phyloP scores from a whole-genome alignment of 768 basidiomycete species.

The Suillus luteus region DNA sequence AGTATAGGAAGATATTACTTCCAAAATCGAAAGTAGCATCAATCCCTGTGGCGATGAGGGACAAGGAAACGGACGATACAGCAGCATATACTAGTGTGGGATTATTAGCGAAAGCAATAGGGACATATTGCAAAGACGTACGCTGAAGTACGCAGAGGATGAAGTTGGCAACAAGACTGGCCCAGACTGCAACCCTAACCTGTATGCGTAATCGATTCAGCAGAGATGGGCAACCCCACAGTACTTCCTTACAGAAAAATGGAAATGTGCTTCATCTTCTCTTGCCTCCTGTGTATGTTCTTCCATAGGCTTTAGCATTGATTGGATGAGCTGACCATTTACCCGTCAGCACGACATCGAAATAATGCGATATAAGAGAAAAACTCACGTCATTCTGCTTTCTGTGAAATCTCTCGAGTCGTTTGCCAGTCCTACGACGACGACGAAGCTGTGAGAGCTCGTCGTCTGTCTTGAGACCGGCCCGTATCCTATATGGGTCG shows the following conservation, averaged over 20 bases:
- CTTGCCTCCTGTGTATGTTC: conserved; percentile 84
- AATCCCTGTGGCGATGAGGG: conserved; percentile 86
- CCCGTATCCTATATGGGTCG: conserved; percentile 72
- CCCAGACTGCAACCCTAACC: conserved; percentile 88
- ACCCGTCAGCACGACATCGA: conserved; percentile 9
- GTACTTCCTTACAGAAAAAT: conserved; percentile 56
- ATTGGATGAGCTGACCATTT: conserved; percentile 67
- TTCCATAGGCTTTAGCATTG: conserved; percentile 89
- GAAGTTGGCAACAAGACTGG: conserved; percentile 79
- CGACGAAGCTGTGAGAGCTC: conserved; percentile 64
- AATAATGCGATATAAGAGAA: conserved; percentile 9
- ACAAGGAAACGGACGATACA: conserved; percentile 78
- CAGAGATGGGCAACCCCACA: neutral
- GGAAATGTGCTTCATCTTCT: conserved; percentile 63
- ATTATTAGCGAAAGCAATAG: neutral
- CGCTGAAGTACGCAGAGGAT: conserved; percentile 71
- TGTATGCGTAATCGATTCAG: conserved; percentile 30
- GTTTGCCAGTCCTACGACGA: conserved; percentile 58
- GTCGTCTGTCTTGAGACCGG: conserved; percentile 59
- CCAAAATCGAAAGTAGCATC: conserved; percentile 87
- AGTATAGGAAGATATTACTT: conserved; percentile 80
- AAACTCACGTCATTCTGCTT: conserved; percentile 69
- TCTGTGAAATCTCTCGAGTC: conserved; percentile 64
- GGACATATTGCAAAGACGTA: conserved; percentile 35
- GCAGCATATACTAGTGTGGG: conserved; percentile 81